phyloP scores from a whole-genome alignment of 2,329 filamentous ascomycete genomes.

The Plenodomus lindquistii region DNA sequence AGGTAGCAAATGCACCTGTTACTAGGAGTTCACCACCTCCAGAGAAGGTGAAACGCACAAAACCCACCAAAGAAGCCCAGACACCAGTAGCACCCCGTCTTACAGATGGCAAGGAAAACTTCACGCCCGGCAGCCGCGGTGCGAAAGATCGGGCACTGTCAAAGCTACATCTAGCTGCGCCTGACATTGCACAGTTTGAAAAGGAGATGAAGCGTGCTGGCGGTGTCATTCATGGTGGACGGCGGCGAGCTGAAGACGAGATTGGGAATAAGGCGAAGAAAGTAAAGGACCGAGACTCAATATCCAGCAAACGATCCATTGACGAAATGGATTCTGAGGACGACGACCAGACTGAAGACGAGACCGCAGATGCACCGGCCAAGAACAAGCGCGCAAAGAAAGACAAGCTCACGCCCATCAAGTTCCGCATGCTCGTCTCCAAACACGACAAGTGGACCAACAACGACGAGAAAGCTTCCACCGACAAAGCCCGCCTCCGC shows the following conservation, averaged over 20 bases:
- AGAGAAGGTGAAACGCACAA: conserved; percentile 34
- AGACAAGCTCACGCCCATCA: conserved; percentile 60
- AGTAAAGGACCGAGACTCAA: conserved; percentile 43
- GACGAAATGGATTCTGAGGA: conserved; percentile 51
- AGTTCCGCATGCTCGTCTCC: conserved; percentile 79
- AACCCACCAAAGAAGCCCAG: conserved; percentile 37
- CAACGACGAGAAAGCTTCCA: conserved; percentile 72
- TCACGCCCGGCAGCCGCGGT: conserved; percentile 81
- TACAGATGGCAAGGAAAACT: conserved; percentile 74
- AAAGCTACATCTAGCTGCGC: conserved; percentile 74
- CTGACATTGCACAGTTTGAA: conserved; percentile 87
- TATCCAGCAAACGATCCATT: conserved; percentile 50
- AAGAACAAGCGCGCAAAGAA: conserved; percentile 65
- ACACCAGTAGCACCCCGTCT: conserved; percentile 56
- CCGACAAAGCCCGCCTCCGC: conserved; percentile 80
- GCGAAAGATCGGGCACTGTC: conserved; percentile 85
- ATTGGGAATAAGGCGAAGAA: conserved; percentile 36
- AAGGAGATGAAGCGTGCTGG: conserved; percentile 87
- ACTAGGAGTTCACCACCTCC: conserved; percentile 27
- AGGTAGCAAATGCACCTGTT: conserved; percentile 20
- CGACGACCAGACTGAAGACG: conserved; percentile 47
- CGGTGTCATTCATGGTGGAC: conserved; percentile 62
- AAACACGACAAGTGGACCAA: conserved; percentile 82
- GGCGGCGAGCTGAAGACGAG: conserved; percentile 45
- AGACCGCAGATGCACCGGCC: conserved; percentile 55